phyloP scores from a whole-genome alignment of 331 rosid species.

The Telfairia occidentalis region DNA sequence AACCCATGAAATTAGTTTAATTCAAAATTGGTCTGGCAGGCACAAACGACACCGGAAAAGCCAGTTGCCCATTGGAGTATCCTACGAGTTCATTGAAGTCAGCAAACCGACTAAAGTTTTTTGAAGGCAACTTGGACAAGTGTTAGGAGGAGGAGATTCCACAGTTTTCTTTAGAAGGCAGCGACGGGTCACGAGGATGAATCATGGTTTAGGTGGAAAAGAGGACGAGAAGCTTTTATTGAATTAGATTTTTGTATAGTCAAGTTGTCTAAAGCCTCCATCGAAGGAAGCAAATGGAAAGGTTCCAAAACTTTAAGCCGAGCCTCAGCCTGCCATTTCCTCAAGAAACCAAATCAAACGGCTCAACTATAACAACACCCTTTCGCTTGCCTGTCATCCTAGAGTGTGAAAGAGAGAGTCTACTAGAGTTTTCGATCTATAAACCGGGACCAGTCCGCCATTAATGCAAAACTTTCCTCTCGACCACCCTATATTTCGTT shows the following conservation, averaged over 20 bases:
- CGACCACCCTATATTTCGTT: background rate
- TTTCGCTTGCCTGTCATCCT: background rate
- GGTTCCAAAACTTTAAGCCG: background rate
- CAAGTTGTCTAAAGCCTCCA: background rate
- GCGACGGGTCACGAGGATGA: slow-evolving; percentile 9
- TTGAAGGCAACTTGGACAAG: slow-evolving; percentile 8
- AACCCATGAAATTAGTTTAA: background rate
- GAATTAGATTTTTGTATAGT: background rate
- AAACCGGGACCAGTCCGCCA: background rate
- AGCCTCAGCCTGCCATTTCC: too few species aligned
- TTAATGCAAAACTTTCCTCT: background rate
- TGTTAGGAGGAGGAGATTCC: background rate
- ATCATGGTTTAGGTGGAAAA: background rate
- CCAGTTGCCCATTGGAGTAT: background rate
- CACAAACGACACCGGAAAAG: background rate
- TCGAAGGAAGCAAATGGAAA: background rate
- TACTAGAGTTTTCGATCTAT: background rate
- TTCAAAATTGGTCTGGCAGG: background rate
- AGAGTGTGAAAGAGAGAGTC: background rate
- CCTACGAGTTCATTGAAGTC: background rate
- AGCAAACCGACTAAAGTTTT: background rate
- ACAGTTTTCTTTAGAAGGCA: background rate
- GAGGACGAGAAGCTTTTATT: background rate
- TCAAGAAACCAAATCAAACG: too few species aligned
- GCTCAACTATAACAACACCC: too few species aligned